Evolutionary conservation across 2,329 filamentous ascomycete genomes (phyloP).

Genomic region (Alternaria panax): DNA sequence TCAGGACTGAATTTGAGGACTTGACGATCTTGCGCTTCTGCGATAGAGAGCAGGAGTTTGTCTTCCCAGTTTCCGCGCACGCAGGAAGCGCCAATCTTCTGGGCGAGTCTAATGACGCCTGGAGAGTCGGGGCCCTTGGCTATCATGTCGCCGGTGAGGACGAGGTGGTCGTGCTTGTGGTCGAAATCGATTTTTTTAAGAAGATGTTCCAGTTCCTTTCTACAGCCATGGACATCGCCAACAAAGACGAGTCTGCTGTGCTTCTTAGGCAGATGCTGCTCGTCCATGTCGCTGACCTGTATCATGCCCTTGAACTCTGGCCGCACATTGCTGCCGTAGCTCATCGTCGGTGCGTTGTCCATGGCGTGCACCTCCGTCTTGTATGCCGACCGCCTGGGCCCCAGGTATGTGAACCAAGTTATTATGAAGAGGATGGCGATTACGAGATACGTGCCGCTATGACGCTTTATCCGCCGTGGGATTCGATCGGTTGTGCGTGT

Average conservation of each 20-base stretch:
- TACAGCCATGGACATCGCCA: conserved; percentile 93
- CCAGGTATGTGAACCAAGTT: conserved; percentile 48
- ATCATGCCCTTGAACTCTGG: conserved; percentile 60
- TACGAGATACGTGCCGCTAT: conserved; percentile 43
- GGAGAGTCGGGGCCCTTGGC: conserved; percentile 82
- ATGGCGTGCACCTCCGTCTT: conserved; percentile 47
- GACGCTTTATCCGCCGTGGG: conserved; percentile 47
- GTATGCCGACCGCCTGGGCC: conserved; percentile 47
- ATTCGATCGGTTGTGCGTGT: conserved; percentile 36
- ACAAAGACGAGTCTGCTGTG: conserved; percentile 76
- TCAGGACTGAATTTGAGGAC: conserved; percentile 36
- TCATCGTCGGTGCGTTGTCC: conserved; percentile 32
- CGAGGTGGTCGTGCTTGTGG: conserved; percentile 58
- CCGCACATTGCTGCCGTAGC: conserved; percentile 57
- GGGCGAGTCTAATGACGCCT: conserved; percentile 78
- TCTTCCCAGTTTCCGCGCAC: conserved; percentile 96
- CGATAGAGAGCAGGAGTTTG: conserved; percentile 73
- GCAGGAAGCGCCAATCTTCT: conserved; percentile 75
- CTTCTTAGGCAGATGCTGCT: conserved; percentile 54
- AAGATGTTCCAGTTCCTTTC: conserved; percentile 65
- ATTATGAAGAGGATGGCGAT: conserved; percentile 40
- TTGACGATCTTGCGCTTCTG: conserved; percentile 44
- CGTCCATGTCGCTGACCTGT: conserved; percentile 59
- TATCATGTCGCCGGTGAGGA: conserved; percentile 58
- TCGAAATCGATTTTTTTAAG: conserved; percentile 73